Evolutionary conservation across 257 asterid genomes (phyloP).

Genomic region (Scutellaria barbata): DNA sequence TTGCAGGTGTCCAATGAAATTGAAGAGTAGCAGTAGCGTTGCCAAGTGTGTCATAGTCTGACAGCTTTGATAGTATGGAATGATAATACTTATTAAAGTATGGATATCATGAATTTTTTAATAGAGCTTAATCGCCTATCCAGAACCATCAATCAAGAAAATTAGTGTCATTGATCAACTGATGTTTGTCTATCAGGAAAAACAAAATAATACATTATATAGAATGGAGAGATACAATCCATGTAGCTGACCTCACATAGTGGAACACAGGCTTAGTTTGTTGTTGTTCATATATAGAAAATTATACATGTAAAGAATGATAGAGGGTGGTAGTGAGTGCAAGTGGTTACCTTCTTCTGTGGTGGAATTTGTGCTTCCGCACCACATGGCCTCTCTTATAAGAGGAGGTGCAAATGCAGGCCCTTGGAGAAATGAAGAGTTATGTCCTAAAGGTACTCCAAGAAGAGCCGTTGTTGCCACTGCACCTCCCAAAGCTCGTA

Average conservation of each 20-base stretch:
- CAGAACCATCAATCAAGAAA: constrained; percentile 8
- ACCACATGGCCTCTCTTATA: constrained; percentile 99
- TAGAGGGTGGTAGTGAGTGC: neutral
- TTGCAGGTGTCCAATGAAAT: neutral
- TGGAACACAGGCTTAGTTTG: no score
- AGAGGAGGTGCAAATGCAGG: constrained; percentile 99
- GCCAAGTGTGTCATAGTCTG: neutral
- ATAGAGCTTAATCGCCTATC: neutral
- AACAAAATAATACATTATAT: neutral
- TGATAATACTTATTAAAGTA: neutral
- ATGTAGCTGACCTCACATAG: no score
- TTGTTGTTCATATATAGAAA: neutral
- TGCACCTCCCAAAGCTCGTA: constrained; percentile 90
- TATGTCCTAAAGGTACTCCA: constrained; percentile 98
- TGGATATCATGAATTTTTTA: neutral
- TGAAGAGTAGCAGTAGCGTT: neutral
- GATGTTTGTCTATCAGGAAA: neutral
- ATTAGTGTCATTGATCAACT: neutral
- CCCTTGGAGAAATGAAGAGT: constrained; percentile 98
- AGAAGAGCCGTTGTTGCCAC: constrained; percentile 83
- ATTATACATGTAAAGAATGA: neutral
- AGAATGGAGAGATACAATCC: no score
- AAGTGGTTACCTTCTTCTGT: constrained; percentile 83
- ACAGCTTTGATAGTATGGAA: neutral
- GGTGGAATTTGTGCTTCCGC: constrained; percentile 96